Conservation (phyloP, 371 early-diverging fungal genomes). For the Saksenaea vasiformis region DNA sequence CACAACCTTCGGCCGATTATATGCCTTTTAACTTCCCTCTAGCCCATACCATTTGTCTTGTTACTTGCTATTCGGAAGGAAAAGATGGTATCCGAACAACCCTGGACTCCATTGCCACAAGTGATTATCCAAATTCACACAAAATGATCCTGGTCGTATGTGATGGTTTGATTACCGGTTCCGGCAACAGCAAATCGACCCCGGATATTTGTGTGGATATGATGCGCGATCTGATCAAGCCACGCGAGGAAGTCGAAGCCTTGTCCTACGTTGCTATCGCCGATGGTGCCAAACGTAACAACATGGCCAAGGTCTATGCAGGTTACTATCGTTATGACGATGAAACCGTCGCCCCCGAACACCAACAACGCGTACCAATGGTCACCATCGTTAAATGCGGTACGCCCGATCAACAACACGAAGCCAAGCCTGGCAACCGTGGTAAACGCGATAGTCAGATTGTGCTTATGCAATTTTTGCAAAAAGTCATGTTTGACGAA, state of each 20-base stretch:
- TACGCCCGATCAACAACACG: constrained; percentile 68
- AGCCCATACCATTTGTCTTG: constrained; percentile 76
- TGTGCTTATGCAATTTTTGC: constrained; percentile 96
- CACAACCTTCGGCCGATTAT: constrained; percentile 53
- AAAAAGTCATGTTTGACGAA: constrained; percentile 92
- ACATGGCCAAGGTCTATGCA: constrained; percentile 95
- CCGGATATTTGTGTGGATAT: constrained; percentile 82
- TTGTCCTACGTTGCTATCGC: constrained; percentile 94
- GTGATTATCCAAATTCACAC: constrained; percentile 90
- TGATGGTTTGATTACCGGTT: constrained; percentile 88
- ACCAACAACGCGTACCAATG: constrained; percentile 76
- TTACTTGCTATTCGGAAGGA: constrained; percentile 94
- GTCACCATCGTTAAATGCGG: constrained; percentile 95
- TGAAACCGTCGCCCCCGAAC: constrained; percentile 46
- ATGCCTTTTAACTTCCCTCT: constrained; percentile 73
- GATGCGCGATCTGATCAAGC: constrained; percentile 80
- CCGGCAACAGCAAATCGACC: constrained; percentile 77
- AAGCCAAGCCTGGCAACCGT: constrained; percentile 86
- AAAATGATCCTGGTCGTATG: constrained; percentile 91
- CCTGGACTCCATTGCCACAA: constrained; percentile 91
- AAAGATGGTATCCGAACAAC: constrained; percentile 90
- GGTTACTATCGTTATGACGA: constrained; percentile 83
- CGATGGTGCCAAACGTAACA: constrained; percentile 90
- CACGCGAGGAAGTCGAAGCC: constrained; percentile 65
- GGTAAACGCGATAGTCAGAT: constrained; percentile 99